phyloP scores from a whole-genome alignment of 2,329 filamentous ascomycete species.

The Acarospora socialis region DNA sequence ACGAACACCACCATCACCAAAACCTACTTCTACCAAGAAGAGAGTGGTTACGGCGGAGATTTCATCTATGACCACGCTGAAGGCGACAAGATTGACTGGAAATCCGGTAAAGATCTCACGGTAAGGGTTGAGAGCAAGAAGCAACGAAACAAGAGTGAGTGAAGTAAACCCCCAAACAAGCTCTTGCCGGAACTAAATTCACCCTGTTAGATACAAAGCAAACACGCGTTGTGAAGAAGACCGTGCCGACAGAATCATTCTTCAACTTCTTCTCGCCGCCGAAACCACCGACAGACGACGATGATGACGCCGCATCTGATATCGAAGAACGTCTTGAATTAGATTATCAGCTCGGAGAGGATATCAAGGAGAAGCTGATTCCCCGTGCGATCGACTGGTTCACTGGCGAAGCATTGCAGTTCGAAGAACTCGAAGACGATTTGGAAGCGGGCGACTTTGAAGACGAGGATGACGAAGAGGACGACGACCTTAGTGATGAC shows the following conservation, averaged over 20 bases:
- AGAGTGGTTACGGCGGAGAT: constrained; percentile 95
- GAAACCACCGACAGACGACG: constrained; percentile 61
- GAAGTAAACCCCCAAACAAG: background rate
- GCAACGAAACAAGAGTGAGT: constrained; percentile 96
- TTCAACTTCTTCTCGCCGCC: constrained; percentile 98
- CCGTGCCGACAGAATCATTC: constrained; percentile 95
- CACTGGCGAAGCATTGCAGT: constrained; percentile 92
- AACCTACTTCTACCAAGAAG: constrained; percentile 98
- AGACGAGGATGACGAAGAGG: constrained; percentile 86
- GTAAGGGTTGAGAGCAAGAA: constrained; percentile 97
- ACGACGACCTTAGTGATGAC: constrained; percentile 71
- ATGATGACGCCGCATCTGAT: constrained; percentile 60
- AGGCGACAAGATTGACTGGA: constrained; percentile 97
- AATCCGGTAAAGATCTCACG: constrained; percentile 80
- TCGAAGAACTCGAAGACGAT: constrained; percentile 82
- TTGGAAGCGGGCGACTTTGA: constrained; percentile 70
- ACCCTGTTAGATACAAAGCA: constrained; percentile 75
- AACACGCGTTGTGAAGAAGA: constrained; percentile 97
- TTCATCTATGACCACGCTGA: constrained; percentile 99
- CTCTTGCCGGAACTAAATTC: constrained; percentile 2
- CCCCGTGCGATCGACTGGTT: constrained; percentile 99
- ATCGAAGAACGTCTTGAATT: constrained; percentile 97
- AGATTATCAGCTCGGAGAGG: constrained; percentile 96
- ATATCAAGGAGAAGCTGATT: constrained; percentile 99
- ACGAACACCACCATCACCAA: constrained; percentile 94